Evolutionary conservation across 768 basidiomycete genomes (phyloP).

Genomic region (Termitomyces sp.): DNA sequence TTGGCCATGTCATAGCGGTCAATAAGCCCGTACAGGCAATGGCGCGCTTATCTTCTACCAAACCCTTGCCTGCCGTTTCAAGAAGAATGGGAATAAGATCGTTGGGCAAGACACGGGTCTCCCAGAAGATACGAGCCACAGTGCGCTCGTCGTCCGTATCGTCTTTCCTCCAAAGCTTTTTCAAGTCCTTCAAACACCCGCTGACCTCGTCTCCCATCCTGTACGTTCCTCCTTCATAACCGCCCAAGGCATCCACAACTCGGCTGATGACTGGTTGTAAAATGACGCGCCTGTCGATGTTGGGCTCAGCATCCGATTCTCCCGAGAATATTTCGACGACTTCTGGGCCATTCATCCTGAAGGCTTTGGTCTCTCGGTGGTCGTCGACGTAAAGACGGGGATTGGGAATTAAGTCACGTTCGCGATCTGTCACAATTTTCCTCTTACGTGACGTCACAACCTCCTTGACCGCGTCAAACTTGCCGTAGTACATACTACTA

Average conservation of each 20-base stretch:
- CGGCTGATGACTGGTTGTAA: conserved; percentile 66
- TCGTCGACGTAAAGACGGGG: neutral
- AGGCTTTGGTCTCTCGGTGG: neutral
- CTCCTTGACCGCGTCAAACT: too few species aligned
- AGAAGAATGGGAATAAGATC: conserved; percentile 87
- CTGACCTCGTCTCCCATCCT: conserved; percentile 77
- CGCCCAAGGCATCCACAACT: conserved; percentile 81
- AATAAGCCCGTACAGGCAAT: conserved; percentile 85
- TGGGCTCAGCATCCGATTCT: conserved; percentile 23
- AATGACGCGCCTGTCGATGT: conserved; percentile 44
- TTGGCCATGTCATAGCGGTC: conserved; percentile 99
- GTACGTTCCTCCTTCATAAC: conserved; percentile 63
- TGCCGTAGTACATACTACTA: too few species aligned
- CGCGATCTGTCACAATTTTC: conserved; percentile 5
- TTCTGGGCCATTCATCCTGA: conserved; percentile 20
- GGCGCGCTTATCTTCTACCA: conserved; percentile 79
- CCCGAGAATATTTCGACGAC: conserved; percentile 35
- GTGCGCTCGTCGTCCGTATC: conserved; percentile 97
- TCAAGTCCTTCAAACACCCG: conserved; percentile 90
- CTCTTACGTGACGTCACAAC: neutral
- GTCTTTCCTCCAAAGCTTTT: conserved; percentile 94
- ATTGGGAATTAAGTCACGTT: conserved; percentile 15
- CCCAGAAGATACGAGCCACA: conserved; percentile 89
- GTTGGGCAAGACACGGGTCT: conserved; percentile 79
- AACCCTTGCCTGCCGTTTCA: conserved; percentile 73